Base-by-base conservation (phyloP, 805 yeast genomes). In the Candida andamanensis region DNA sequence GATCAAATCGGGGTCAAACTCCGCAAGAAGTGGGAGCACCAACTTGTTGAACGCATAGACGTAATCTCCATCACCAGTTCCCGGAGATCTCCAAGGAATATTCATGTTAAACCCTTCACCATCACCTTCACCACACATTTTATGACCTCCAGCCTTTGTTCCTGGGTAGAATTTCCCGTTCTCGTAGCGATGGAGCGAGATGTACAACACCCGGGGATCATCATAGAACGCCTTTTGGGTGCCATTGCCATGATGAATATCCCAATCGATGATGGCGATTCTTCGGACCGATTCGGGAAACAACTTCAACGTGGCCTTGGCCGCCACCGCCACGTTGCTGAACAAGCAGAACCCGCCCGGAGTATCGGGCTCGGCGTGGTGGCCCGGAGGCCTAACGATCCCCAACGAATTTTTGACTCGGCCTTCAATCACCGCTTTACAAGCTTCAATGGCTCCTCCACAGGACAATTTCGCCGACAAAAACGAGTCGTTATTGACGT, bases 201-300 rank as follows among this genome's bases (percentile, higher is more conserved):
- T 77, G 57, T 92, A 92, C 21, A 92, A 67, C 6, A 92, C 97
- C 34, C 95, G 67, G 17, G 95, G 95, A 52, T 92, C 96, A 42
- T 85, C 74, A 44, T 76, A 76, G 46, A 92, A 92, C 2, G 95
- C 86, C 53, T 83, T 81, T 57, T 92, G 98, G 1, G 99, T 92
- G 24, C 99, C 99, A 56, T 92, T 92, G 16, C 99, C 99, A 56
- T 92, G 99, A 58, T 92, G 99, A 29, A 92, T 87, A 58, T 92
- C 99, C 99, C 99, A 92, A 57, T 92, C 99, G 15, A 89, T 50
- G 37, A 92, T 79, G 36, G 86, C 76, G 24, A 92, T 85, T 45
- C 74, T 74, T 41, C 95, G 69, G 5, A 90, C 95, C 16, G 85
- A 74, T 48, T 90, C 97, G 0, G 97, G 95, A 55, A 86, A 90